Percentiles rank a stretch among this genome's conserved stretches.
Conservation (phyloP, 108 stramenopile genomes). For the Cyclotella atomus region DNA sequence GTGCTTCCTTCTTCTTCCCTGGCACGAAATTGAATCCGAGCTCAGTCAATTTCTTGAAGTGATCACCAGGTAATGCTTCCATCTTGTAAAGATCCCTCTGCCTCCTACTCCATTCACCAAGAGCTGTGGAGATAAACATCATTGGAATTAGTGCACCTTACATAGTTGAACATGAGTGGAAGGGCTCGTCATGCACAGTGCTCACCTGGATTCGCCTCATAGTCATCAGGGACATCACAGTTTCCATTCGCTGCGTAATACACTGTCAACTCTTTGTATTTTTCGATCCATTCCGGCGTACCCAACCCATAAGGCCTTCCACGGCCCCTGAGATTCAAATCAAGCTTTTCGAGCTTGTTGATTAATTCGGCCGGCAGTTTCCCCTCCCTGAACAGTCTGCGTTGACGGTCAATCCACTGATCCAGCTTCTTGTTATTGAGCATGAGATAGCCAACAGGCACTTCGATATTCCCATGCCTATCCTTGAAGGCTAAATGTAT, state of each 20-base stretch:
- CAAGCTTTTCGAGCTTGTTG: conserved; percentile 24
- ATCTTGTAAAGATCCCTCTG: neutral
- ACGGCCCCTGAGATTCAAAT: conserved; percentile 17
- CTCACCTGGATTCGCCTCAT: neutral
- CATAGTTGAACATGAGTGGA: neutral
- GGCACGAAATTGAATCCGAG: conserved; percentile 6
- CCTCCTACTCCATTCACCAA: conserved; percentile 4
- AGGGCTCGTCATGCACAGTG: neutral
- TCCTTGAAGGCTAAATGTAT: conserved; percentile 2
- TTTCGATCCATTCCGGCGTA: conserved; percentile 9
- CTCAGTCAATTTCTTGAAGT: conserved; percentile 9
- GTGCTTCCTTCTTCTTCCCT: neutral
- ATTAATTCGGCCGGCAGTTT: conserved; percentile 7
- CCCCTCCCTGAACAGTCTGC: conserved; percentile 6
- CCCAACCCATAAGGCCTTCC: conserved; percentile 22
- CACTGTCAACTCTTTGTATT: conserved; percentile 6
- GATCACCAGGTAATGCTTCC: conserved; percentile 1
- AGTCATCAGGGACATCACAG: conserved; percentile 24
- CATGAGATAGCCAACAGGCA: neutral
- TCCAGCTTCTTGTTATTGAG: conserved; percentile 1
- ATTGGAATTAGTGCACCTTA: neutral
- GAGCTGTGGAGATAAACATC: neutral
- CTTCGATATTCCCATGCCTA: conserved; percentile 20
- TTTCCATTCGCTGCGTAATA: conserved; percentile 14
- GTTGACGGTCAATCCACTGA: conserved; percentile 20